These are phyloP conservation scores for Hypholoma sublateritium DNA, from an alignment of 768 basidiomycete genomes.

Conservation along the genomic window DNA sequence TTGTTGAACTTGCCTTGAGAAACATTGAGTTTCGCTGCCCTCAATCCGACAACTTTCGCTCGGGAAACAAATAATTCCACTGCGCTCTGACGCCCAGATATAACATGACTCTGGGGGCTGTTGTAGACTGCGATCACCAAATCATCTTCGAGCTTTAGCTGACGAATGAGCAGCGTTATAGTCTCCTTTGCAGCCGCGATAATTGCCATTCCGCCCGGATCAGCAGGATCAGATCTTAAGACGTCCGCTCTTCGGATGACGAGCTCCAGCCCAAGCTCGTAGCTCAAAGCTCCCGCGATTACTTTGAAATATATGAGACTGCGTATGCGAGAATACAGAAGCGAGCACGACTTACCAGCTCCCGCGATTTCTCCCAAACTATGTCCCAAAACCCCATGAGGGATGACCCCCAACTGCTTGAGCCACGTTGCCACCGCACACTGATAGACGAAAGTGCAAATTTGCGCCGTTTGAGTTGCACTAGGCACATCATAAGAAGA, in stretches of 20 bases:
- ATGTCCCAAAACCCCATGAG: conserved; percentile 27
- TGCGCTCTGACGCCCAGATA: conserved; percentile 23
- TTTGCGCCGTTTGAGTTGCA: conserved; percentile 21
- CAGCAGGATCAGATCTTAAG: conserved; percentile 12
- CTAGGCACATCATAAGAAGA: conserved; percentile 1
- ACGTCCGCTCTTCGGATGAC: conserved; percentile 22
- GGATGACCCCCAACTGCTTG: conserved; percentile 16
- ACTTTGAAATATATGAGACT: conserved; percentile 11
- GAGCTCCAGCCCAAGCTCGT: conserved; percentile 22
- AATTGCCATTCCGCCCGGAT: conserved; percentile 25
- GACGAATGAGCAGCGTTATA: conserved; percentile 11
- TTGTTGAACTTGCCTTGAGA: conserved; percentile 20
- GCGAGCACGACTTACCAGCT: conserved; percentile 21
- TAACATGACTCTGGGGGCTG: conserved; percentile 18
- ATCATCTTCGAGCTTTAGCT: conserved; percentile 12
- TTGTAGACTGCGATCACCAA: conserved; percentile 25
- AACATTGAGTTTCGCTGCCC: conserved; percentile 22
- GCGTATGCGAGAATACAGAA: not conserved
- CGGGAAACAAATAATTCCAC: conserved; percentile 14
- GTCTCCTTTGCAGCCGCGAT: conserved; percentile 16
- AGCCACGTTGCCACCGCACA: conserved; percentile 25
- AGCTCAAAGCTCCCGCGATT: conserved; percentile 21
- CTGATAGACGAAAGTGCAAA: conserved; percentile 33
- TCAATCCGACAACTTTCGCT: conserved; percentile 15
- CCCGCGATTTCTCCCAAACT: conserved; percentile 33